Conservation (phyloP, 2,329 filamentous ascomycete species). For the Chalaropsis thielavioides region DNA sequence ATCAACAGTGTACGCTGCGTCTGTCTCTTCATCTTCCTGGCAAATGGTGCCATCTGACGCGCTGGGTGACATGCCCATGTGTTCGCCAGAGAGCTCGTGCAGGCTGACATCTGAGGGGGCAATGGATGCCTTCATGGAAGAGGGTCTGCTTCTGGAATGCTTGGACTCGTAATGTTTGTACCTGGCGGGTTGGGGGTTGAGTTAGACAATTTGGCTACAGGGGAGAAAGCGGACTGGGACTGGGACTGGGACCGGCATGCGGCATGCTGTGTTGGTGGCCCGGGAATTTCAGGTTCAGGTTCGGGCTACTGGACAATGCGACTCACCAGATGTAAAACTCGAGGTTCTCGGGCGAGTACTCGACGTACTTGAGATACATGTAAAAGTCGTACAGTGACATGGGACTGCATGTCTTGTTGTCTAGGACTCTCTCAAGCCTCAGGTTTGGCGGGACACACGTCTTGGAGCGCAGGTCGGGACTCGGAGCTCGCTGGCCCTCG, state of each 20-base stretch:
- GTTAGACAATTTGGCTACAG: neutral
- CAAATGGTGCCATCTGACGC: slow-evolving; percentile 15
- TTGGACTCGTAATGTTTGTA: slow-evolving; percentile 31
- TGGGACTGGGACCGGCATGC: neutral
- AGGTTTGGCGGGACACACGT: slow-evolving; percentile 28
- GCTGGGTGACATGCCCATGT: slow-evolving; percentile 4
- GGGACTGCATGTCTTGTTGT: slow-evolving; percentile 36
- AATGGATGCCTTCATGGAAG: slow-evolving; percentile 17
- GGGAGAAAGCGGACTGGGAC: neutral
- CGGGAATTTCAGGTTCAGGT: neutral
- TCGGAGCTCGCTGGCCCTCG: slow-evolving; percentile 26
- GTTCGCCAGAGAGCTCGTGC: slow-evolving; percentile 6
- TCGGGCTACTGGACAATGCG: neutral
- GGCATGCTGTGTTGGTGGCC: neutral
- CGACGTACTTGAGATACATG: slow-evolving; percentile 37
- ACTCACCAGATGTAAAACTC: slow-evolving; percentile 36
- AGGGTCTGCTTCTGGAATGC: slow-evolving; percentile 13
- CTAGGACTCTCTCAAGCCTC: slow-evolving; percentile 32
- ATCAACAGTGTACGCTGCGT: slow-evolving; percentile 23
- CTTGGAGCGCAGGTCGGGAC: slow-evolving; percentile 26
- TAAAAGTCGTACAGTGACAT: slow-evolving; percentile 38
- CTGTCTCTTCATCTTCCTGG: slow-evolving; percentile 23
- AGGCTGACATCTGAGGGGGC: slow-evolving; percentile 14
- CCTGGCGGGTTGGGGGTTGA: slow-evolving; percentile 22
- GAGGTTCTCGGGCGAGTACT: slow-evolving; percentile 35